Evolutionary conservation across 805 yeast genomes (phyloP).

Genomic region (Candida khao-thaluensis): DNA sequence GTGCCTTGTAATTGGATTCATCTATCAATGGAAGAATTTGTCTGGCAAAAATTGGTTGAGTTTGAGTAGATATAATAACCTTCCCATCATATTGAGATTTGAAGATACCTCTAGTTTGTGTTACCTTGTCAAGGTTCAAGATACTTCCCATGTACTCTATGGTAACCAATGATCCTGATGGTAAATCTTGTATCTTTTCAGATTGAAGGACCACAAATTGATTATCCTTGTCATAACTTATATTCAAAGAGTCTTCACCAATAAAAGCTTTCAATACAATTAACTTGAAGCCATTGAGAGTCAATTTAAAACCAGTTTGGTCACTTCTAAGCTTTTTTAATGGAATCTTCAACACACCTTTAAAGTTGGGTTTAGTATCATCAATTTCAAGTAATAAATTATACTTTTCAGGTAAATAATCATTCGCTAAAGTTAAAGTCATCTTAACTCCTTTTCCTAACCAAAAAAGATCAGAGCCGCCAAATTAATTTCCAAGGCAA

Average conservation of each 20-base stretch:
- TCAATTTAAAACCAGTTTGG: slow-evolving; percentile 5
- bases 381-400: slow-evolving; percentile 9
- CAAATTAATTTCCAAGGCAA: too few relatives aligned
- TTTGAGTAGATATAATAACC: slow-evolving; percentile 59
- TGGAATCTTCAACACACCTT: slow-evolving; percentile 6
- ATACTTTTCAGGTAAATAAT: slow-evolving; percentile 11
- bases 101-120: slow-evolving; percentile 16
- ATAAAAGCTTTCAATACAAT: slow-evolving; percentile 13
- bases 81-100: slow-evolving; percentile 7
- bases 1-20: slow-evolving; percentile 56
- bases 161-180: background rate
- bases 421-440: slow-evolving; percentile 5
- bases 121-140: slow-evolving; percentile 7
- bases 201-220: slow-evolving; percentile 9
- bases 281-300: slow-evolving; percentile 12
- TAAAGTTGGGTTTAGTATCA: slow-evolving; percentile 13
- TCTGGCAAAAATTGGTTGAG: slow-evolving; percentile 67
- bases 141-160: slow-evolving; percentile 14
- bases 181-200: slow-evolving; percentile 33
- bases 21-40: slow-evolving; percentile 68
- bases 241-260: slow-evolving; percentile 8
- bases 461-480: too few relatives aligned
- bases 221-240: slow-evolving; percentile 1
- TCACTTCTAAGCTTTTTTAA: slow-evolving; percentile 6
- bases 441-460: too few relatives aligned